Evolutionary conservation across 768 basidiomycete species (phyloP), one percentile per base, ranked within the genome.

Genomic region (Pisolithus tinctorius): DNA sequence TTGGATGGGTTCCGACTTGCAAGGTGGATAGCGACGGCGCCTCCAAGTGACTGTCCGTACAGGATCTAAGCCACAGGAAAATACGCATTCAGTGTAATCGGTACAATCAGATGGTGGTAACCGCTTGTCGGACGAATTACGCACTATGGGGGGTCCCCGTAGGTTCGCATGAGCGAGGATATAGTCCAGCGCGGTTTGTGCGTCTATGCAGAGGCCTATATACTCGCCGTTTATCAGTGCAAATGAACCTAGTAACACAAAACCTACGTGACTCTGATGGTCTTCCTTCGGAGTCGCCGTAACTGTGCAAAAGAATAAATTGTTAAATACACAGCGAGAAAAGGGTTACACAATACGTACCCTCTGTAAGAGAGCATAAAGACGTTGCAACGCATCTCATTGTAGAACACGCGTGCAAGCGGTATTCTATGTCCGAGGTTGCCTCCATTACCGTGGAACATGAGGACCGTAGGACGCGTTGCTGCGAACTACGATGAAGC

Each of bases 351-450:
- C n/a, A 13, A 26, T 4, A 67, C 83, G 52, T 60, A 90, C 88
- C 93, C 93, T 61, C 95, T 73, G 63, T 99, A 99, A 45, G 88
- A 93, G 53, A 95, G 71, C 86, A 97, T 92, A 38, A 98, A 71
- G 4, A 96, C 92, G 63, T 98, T 97, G 66, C 92, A 96, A 14
- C 89, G 77, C 81, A 92, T 83, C 61, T 81, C 81, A 44, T 81
- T 69, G 62, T 79, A 89, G 63, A 97, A 95, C 30, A 91, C 78
- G 46, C 80, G 78, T 0, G 88, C 94, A 25, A 96, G 72, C 1
- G 93, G 94, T 62, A 97, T 79, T 23, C 95, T 80, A 62, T 98
- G 95, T 1, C 95, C 94, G 36, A 82, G 74, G 57, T 91, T 92
- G 13, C 88, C 88, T 0, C 83, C 88, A 59, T 90, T 90, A 7